Evolutionary conservation across 345 rosid species (phyloP).

Genomic region (Eucalyptus pauciflora): DNA sequence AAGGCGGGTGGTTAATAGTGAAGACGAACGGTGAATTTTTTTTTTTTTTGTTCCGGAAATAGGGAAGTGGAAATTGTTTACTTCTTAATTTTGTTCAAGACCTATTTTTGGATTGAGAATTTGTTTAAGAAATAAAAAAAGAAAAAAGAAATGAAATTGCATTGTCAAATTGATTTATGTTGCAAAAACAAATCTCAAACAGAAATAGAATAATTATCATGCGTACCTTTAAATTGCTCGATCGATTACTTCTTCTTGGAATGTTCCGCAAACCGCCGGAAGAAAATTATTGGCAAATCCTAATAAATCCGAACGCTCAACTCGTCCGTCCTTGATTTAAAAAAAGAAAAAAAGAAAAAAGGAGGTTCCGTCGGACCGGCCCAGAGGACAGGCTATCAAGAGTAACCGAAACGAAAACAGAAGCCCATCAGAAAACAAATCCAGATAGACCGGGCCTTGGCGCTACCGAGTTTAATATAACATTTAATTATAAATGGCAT

Average conservation of each 20-base stretch:
- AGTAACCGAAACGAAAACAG: background rate
- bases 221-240: background rate
- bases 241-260: background rate
- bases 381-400: background rate
- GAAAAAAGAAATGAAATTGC: no score
- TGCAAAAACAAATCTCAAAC: accelerated
- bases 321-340: no score
- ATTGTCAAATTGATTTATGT: accelerated
- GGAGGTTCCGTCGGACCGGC: background rate
- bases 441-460: background rate
- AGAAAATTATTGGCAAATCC: background rate
- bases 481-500: accelerated
- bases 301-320: background rate
- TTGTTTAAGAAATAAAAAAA: no score
- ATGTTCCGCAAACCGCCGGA: background rate
- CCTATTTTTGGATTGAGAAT: no score
- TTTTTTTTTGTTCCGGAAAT: no score
- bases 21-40: accelerated
- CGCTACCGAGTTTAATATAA: accelerated
- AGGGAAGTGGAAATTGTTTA: no score
- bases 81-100: no score
- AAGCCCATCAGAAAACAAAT: background rate
- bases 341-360: no score
- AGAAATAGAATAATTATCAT: no score
- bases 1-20: accelerated